These are phyloP conservation scores for Xerocomus spinulosus DNA, from an alignment of 768 basidiomycete species.

Conservation along the genomic window DNA sequence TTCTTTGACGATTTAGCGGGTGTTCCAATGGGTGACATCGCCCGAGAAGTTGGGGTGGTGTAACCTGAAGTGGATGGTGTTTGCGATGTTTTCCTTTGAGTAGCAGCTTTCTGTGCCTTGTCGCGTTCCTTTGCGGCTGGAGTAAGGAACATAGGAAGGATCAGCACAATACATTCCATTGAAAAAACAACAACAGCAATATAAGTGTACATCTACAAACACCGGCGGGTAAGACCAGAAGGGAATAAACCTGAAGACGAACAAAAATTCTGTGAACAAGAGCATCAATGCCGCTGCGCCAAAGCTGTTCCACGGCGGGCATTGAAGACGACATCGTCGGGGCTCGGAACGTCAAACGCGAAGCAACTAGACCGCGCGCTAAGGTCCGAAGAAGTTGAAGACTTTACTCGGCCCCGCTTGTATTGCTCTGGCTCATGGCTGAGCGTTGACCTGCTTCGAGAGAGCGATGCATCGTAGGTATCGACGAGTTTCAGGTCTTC, in stretches of 20 bases:
- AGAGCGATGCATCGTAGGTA: slow-evolving; percentile 25
- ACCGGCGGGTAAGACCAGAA: slow-evolving; percentile 14
- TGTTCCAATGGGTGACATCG: slow-evolving; percentile 39
- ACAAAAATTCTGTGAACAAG: slow-evolving; percentile 1
- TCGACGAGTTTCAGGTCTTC: slow-evolving; percentile 28
- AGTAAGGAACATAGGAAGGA: slow-evolving; percentile 30
- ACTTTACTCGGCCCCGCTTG: slow-evolving; percentile 7
- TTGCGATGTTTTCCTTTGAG: slow-evolving; percentile 40
- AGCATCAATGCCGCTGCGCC: slow-evolving; percentile 33
- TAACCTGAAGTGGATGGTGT: slow-evolving; percentile 35
- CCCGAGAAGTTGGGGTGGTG: slow-evolving; percentile 39
- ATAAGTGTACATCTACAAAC: slow-evolving; percentile 27
- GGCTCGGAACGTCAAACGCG: slow-evolving; percentile 80
- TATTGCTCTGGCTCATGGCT: slow-evolving; percentile 9
- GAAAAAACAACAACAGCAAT: slow-evolving; percentile 26
- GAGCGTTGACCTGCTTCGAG: slow-evolving; percentile 29
- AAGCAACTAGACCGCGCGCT: slow-evolving; percentile 41
- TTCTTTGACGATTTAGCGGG: slow-evolving; percentile 44
- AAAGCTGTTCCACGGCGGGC: slow-evolving; percentile 74
- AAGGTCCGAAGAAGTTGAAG: slow-evolving; percentile 32
- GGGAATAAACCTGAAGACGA: slow-evolving; percentile 10
- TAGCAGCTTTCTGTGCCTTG: slow-evolving; percentile 56
- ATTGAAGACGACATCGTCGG: slow-evolving; percentile 82
- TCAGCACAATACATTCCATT: slow-evolving; percentile 38
- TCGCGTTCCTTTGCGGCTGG: slow-evolving; percentile 78